These are phyloP conservation scores for Fagopyrum tataricum DNA, from an alignment of 148 eudicot species.

Conservation along the genomic window DNA sequence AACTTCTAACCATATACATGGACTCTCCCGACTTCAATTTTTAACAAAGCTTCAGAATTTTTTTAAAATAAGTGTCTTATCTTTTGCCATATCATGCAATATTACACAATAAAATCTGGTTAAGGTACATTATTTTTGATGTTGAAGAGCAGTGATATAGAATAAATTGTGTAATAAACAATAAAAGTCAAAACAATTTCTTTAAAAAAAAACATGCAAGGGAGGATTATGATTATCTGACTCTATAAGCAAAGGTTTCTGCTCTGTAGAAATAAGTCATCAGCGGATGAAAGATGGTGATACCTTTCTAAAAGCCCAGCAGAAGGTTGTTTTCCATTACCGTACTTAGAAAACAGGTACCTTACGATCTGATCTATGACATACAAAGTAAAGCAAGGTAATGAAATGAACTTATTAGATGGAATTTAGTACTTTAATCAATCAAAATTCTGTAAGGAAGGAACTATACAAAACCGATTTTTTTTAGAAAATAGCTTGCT, in stretches of 20 bases:
- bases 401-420: background rate
- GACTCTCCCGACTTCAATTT: too few species aligned
- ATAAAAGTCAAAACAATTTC: background rate
- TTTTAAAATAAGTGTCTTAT: too few species aligned
- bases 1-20: too few species aligned
- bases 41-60: too few species aligned
- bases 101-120: background rate
- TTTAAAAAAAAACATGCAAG: background rate
- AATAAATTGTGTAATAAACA: background rate
- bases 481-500: too few species aligned
- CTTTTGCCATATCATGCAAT: background rate
- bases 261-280: background rate
- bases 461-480: too few species aligned
- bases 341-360: constrained; percentile 47
- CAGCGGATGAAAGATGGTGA: background rate
- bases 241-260: background rate
- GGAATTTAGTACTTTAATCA: background rate
- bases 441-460: background rate
- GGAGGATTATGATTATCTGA: background rate
- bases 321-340: constrained; percentile 38
- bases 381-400: constrained; percentile 7
- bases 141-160: background rate
- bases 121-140: too few species aligned
- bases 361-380: constrained; percentile 41
- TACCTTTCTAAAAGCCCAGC: constrained; percentile 51